Base-by-base conservation (phyloP, 108 stramenopile species). In the Nitzschia putrida region DNA sequence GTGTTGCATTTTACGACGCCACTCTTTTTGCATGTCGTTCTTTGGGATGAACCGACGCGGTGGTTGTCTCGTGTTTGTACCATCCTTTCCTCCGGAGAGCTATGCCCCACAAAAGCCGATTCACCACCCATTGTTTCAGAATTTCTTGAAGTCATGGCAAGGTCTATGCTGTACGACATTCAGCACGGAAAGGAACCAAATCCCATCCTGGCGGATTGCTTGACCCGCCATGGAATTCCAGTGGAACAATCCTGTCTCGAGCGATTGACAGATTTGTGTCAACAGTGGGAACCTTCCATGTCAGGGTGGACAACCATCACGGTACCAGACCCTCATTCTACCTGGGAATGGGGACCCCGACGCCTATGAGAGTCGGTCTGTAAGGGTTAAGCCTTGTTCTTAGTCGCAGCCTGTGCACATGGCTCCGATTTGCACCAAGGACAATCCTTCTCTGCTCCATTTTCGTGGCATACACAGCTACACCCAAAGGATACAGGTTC, bases 381-480 rank as follows among this genome's bases (percentile, higher is more conserved):
- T n/a, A n/a, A n/a, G n/a, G n/a, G n/a, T n/a, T n/a, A n/a, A n/a
- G n/a, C n/a, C n/a, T n/a, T n/a, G n/a, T n/a, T n/a, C n/a, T n/a
- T 34, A 4, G 29, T 34, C 29, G 29, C 29, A 34, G 29, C 29
- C 4, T 34, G 29, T 4, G 29, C 29, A 34, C 29, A 34, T 34
- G 29, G 29, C 4, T 34, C 29, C 1, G 29, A 34, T n/a, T 52
- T 24, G 51, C 86, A 86, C 91, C 88, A 92, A 51, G 34, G 61
- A 23, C 88, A 82, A 53, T 77, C 74, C 10, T 85, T 83, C 18
- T 69, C 80, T 0, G 65, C 54, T 22, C 80, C 83, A 47, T 71
- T 72, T 49, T 85, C 86, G 68, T 88, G 88, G 69, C 88, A 89
- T 7, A 90, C 87, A 61, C 93, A 94, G 49, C 93, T 91, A 61